phyloP scores from a whole-genome alignment of 176 grass and related monocot genomes.

The Elaeis guineensis region DNA sequence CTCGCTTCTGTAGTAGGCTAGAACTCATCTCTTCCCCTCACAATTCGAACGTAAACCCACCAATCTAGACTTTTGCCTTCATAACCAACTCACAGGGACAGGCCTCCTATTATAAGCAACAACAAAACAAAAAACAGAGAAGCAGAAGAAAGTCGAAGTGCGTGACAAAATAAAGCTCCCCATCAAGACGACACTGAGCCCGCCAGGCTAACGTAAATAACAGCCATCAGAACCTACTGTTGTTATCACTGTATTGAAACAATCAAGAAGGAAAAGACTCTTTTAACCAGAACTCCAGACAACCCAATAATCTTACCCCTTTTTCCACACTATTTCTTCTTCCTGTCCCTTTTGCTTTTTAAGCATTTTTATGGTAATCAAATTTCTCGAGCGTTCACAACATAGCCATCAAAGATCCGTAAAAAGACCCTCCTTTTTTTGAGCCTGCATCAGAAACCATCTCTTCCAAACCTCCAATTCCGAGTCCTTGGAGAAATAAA shows the following conservation, averaged over 20 bases:
- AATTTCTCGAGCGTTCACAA: no score
- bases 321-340: not conserved
- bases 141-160: not conserved
- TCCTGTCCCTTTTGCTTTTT: not conserved
- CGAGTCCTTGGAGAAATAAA: no score
- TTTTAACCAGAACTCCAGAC: conserved; percentile 12
- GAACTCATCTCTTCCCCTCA: conserved; percentile 22
- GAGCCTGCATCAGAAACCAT: no score
- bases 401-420: no score
- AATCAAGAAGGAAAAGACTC: conserved; percentile 6
- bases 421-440: no score
- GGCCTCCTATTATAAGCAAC: not conserved
- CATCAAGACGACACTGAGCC: not conserved
- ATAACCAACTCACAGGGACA: not conserved
- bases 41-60: not conserved
- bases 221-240: conserved; percentile 7
- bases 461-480: no score
- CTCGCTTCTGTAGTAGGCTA: conserved; percentile 52
- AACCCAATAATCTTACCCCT: not conserved
- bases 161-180: not conserved
- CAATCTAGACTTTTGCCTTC: not conserved
- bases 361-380: no score
- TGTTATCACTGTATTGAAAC: conserved; percentile 4
- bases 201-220: conserved; percentile 4
- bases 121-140: not conserved